These are phyloP conservation scores for Aphanocladium album DNA, from an alignment of 2,329 filamentous ascomycete species.

Conservation along the genomic window DNA sequence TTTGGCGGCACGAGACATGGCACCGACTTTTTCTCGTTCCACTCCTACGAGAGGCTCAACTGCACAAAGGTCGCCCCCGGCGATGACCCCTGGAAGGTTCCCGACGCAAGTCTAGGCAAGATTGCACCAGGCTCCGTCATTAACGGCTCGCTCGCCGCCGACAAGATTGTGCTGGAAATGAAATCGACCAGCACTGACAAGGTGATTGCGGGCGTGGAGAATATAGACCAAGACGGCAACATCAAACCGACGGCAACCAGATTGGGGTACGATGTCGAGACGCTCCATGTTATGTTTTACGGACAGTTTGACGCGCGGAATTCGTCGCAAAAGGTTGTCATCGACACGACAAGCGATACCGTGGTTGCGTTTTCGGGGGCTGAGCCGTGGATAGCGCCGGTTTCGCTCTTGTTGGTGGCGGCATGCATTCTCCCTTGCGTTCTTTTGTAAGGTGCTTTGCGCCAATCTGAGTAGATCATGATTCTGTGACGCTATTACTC, in stretches of 20 bases:
- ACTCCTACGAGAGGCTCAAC: not conserved
- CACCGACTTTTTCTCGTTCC: not conserved
- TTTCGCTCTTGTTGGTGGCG: not conserved
- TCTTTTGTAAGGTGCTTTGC: too few relatives aligned
- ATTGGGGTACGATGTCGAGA: not conserved
- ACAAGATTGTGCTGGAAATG: not conserved
- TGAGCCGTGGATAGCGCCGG: not conserved
- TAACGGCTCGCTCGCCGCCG: not conserved
- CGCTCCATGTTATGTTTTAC: not conserved
- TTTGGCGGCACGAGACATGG: not conserved
- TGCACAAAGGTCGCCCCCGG: not conserved
- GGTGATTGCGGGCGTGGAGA: not conserved
- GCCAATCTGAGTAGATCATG: too few relatives aligned
- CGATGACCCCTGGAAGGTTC: not conserved
- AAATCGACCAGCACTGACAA: not conserved
- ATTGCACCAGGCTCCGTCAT: not conserved
- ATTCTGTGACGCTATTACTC: too few relatives aligned
- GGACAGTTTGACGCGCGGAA: not conserved
- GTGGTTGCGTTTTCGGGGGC: not conserved
- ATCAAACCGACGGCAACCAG: not conserved
- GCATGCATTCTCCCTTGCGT: too few relatives aligned
- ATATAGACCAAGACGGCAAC: not conserved
- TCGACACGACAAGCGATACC: not conserved
- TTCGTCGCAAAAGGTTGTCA: not conserved
- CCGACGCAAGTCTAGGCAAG: not conserved